Evolutionary conservation across 352 stramenopile genomes (phyloP).

Genomic region (Globisporangium polare): DNA sequence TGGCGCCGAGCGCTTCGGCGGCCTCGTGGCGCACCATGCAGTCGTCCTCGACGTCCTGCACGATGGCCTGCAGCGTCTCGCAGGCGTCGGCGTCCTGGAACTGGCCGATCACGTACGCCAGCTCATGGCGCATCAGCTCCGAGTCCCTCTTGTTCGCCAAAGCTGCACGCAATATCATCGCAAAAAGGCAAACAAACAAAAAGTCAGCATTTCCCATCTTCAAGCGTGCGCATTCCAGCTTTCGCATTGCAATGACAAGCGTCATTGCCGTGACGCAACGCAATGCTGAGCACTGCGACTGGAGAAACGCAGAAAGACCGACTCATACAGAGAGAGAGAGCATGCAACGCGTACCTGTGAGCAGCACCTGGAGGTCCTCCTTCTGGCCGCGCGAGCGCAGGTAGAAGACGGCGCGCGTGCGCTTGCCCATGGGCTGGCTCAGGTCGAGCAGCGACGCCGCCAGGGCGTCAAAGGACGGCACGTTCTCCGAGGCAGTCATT

Average conservation of each 20-base stretch:
- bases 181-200: background rate
- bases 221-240: background rate
- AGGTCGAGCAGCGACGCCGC: constrained; percentile 68
- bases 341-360: constrained; percentile 25
- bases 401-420: constrained; percentile 92
- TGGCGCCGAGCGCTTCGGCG: constrained; percentile 96
- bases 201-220: background rate
- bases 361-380: constrained; percentile 74
- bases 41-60: constrained; percentile 87
- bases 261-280: background rate
- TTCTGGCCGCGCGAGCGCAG: constrained; percentile 77
- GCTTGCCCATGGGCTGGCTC: constrained; percentile 82
- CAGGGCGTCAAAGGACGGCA: constrained; percentile 62
- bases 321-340: background rate
- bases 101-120: constrained; percentile 98
- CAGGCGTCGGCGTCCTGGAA: constrained; percentile 91
- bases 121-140: constrained; percentile 96
- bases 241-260: background rate
- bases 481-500: constrained; percentile 23
- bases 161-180: constrained; percentile 27
- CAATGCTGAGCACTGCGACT: background rate
- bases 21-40: constrained; percentile 92
- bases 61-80: constrained; percentile 65
- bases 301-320: too few species aligned
- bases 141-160: constrained; percentile 86